These are phyloP conservation scores for Fusarium sororula DNA, from an alignment of 2,329 filamentous ascomycete species.

Conservation along the genomic window DNA sequence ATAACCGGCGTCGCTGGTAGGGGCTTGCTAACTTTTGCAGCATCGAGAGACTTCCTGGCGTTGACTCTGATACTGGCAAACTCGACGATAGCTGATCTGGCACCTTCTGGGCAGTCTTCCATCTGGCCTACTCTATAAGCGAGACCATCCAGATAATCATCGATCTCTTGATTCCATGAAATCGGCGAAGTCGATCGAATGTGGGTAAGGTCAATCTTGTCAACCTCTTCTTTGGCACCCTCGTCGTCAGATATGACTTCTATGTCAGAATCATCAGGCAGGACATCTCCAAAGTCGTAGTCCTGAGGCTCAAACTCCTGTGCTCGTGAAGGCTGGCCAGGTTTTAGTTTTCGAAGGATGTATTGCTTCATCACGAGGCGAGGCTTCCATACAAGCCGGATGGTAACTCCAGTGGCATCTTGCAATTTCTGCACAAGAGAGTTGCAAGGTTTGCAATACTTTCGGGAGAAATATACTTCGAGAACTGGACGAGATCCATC, in stretches of 20 bases:
- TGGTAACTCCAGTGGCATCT: slow-evolving; percentile 40
- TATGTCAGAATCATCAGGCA: slow-evolving; percentile 19
- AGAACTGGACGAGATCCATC: slow-evolving; percentile 43
- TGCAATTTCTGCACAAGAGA: slow-evolving; percentile 40
- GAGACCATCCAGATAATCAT: slow-evolving; percentile 40
- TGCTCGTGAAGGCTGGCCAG: background rate
- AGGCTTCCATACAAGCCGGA: slow-evolving; percentile 43
- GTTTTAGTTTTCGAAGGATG: background rate
- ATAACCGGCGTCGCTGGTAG: slow-evolving; percentile 45
- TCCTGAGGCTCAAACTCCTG: slow-evolving; percentile 29
- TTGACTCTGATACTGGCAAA: slow-evolving; percentile 32
- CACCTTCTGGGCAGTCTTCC: slow-evolving; percentile 39
- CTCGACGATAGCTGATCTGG: slow-evolving; percentile 41
- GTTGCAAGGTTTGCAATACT: slow-evolving; percentile 44
- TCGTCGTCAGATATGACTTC: slow-evolving; percentile 25
- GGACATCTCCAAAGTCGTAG: slow-evolving; percentile 35
- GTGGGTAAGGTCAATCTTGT: slow-evolving; percentile 33
- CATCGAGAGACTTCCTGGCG: background rate
- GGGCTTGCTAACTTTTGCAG: slow-evolving; percentile 39
- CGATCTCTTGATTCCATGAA: slow-evolving; percentile 13
- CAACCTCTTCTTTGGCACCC: background rate
- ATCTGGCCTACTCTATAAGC: slow-evolving; percentile 49
- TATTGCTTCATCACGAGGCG: slow-evolving; percentile 44
- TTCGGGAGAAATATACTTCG: slow-evolving; percentile 50
- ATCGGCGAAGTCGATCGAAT: slow-evolving; percentile 15